Base-by-base conservation (phyloP, 75 land plant species). In the Picea glauca region DNA sequence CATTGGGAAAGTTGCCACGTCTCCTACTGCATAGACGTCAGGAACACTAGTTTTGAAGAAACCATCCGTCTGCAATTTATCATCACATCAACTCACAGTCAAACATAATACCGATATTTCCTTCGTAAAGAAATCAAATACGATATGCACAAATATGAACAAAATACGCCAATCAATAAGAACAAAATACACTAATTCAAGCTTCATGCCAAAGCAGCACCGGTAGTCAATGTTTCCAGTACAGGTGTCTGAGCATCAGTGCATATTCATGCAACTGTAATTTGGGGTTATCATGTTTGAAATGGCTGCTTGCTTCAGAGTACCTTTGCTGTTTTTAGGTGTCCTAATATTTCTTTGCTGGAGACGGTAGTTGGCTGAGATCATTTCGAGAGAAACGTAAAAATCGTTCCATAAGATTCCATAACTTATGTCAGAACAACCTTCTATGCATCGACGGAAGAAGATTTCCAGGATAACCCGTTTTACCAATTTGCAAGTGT, bases 1-100 rank as follows among this genome's bases (percentile, higher is more conserved):
- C 94, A 97, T 12, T 7, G 99, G 98, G 58, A 95, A 96, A 9
- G 98, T 88, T 13, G 99, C 95, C 30, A 96, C 90, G 81, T 96
- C 99, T 33, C 98, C 98, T 2, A 93, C 87, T 72, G 98, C 98
- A 85, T 93, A 95, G 1, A 96, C 99, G 88, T 87, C 88, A 58
- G 93, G 92, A 72, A 85, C 82, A 64, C 98, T 96, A 62, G 99
- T 94, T 59, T 84, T 87, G 88, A 96, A 96, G 78, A 88, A 91
- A 1, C 81, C 87, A 90, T 94, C 99, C 75, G 97, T 96, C 99
- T 96, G 90, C 78, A 75, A 60, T 75, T n/a, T 46, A 58, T 31
- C 11, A 43, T 70, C 6, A 18, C 21, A 43, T 57, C 23, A 43
- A 62, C 40, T 62, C 57, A 35, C 26, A 43, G 50, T 40, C 31